Percentiles rank a stretch among this genome's conserved stretches.
phyloP scores from a whole-genome alignment of 1,284 basidiomycete species.

The Vanrija sp. region DNA sequence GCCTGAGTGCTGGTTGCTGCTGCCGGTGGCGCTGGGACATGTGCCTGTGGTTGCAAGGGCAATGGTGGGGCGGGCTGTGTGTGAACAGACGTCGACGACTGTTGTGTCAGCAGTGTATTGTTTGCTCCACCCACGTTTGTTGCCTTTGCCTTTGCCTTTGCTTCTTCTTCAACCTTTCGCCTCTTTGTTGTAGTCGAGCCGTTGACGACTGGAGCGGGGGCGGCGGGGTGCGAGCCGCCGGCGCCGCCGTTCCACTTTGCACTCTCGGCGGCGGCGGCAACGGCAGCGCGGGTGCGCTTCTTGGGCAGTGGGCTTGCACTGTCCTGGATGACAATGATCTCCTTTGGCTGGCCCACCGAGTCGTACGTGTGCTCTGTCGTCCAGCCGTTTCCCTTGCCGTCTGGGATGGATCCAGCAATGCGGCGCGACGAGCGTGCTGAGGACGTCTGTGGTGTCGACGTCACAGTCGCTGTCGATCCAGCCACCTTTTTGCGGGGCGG shows the following conservation, averaged over 20 bases:
- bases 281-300: conserved; percentile 42
- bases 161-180: conserved; percentile 37
- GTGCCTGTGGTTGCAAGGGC: not conserved
- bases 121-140: conserved; percentile 22
- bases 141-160: conserved; percentile 25
- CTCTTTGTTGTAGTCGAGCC: conserved; percentile 24
- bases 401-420: conserved; percentile 5
- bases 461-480: conserved; percentile 21
- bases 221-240: not conserved
- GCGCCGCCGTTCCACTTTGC: conserved; percentile 9
- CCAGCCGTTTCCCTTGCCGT: conserved; percentile 33
- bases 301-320: conserved; percentile 29
- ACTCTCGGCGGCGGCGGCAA: conserved; percentile 24
- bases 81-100: conserved; percentile 13
- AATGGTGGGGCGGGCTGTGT: conserved; percentile 8
- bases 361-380: conserved; percentile 45
- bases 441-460: conserved; percentile 17
- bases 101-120: conserved; percentile 1
- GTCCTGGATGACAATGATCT: conserved; percentile 46
- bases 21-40: not conserved
- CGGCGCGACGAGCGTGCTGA: conserved; percentile 16
- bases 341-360: conserved; percentile 41
- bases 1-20: conserved; percentile 1
- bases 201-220: not conserved
- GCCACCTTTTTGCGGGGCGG: conserved; percentile 36